Evolutionary conservation across 2,329 filamentous ascomycete species (phyloP).

Genomic region (Penicillium brevicompactum): DNA sequence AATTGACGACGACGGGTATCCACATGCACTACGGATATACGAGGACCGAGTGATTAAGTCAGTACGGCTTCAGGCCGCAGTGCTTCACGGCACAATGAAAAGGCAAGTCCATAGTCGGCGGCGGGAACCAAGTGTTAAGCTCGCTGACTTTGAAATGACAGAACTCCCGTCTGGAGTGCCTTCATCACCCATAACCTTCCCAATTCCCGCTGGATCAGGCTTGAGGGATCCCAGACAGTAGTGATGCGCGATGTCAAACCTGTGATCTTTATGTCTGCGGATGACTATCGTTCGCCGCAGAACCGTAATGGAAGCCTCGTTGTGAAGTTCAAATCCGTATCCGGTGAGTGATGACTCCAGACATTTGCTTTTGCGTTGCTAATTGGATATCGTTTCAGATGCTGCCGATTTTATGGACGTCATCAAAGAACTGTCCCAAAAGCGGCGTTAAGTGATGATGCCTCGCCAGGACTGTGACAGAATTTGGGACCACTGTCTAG

Average conservation of each 20-base stretch:
- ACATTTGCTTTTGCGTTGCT: background rate
- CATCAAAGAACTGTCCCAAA: constrained; percentile 31
- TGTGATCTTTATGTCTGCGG: constrained; percentile 54
- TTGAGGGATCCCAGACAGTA: constrained; percentile 45
- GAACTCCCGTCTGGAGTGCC: constrained; percentile 63
- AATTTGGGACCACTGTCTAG: too few relatives aligned
- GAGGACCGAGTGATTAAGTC: constrained; percentile 54
- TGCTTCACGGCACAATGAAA: constrained; percentile 55
- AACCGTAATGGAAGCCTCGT: constrained; percentile 41
- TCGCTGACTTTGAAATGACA: constrained; percentile 16
- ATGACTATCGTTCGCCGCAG: constrained; percentile 48
- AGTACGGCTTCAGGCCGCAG: constrained; percentile 59
- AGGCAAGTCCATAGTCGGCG: constrained; percentile 33
- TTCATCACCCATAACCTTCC: constrained; percentile 55
- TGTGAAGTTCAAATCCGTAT: constrained; percentile 39
- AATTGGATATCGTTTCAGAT: constrained; percentile 29
- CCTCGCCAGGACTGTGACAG: background rate
- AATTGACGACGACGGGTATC: constrained; percentile 55
- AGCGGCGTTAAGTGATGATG: background rate
- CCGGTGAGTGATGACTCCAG: constrained; percentile 27
- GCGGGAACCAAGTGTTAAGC: background rate
- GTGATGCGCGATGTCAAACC: constrained; percentile 54
- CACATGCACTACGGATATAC: constrained; percentile 59
- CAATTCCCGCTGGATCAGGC: constrained; percentile 52
- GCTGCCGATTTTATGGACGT: constrained; percentile 40